Base-by-base conservation (phyloP, 2,329 filamentous ascomycete genomes). In the Colletotrichum sp. region DNA sequence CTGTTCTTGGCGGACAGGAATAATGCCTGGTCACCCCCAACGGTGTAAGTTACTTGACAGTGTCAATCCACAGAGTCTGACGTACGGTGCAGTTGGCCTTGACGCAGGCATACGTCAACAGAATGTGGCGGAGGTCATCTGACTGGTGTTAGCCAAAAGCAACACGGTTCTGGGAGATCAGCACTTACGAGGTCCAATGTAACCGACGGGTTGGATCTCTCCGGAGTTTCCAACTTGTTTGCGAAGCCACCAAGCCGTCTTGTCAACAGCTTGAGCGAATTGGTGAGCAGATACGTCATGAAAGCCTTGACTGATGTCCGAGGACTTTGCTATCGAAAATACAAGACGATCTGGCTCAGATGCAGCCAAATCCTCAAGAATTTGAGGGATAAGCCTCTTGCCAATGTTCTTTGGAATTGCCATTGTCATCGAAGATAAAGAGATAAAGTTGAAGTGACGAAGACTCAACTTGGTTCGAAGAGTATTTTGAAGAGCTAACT, bases 231-330 rank as follows among this genome's bases (percentile, higher is more conserved):
- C 44, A 21, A 52, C 44, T 52, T 52, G 44, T 21, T 52, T 24
- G 12, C 5, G 44, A 52, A 52, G 44, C 44, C 44, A 52, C 44
- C 44, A 52, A 52, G 44, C 44, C 44, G 44, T 52, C 44, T 21
- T 52, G 44, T 52, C 0, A 21, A 52, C 44, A 8, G 44, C n/a
- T 24, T 5, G 44, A 0, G n/a, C 44, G 0, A 52, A 13, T 13
- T 52, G 10, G 0, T 1, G 10, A 13, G 44, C 44, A 52, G 0
- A 52, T 0, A 52, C 44, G 6, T 52, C 0, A 0, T 13, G 44
- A 13, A 52, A 52, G 12, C 44, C 44, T 24, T 21, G 44, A 8
- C 10, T 52, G n/a, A 52, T 5, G n/a, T 52, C 44, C 0, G 44
- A 21, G 0, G n/a, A 52, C 44, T 21, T 52, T 52, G 44, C n/a